phyloP scores from a whole-genome alignment of 768 basidiomycete genomes.

The Pleurotus pulmonarius region DNA sequence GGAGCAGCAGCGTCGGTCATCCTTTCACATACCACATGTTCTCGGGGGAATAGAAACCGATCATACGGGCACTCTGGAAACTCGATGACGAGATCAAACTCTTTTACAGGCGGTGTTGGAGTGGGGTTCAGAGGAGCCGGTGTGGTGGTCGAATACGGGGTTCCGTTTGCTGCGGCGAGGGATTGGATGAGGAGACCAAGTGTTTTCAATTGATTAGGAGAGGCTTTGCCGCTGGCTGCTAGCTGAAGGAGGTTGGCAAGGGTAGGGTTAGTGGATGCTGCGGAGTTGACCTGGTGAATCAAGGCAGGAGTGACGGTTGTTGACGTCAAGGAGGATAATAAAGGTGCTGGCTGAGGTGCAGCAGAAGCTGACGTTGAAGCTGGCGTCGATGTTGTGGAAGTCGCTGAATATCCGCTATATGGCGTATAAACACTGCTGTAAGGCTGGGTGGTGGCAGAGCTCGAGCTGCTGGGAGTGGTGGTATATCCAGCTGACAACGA shows the following conservation, averaged over 20 bases:
- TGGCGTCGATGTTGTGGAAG: constrained; percentile 18
- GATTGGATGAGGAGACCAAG: constrained; percentile 74
- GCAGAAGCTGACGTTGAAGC: constrained; percentile 21
- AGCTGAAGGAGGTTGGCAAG: constrained; percentile 63
- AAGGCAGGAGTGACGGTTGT: constrained; percentile 52
- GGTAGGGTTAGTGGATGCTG: constrained; percentile 64
- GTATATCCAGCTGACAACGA: constrained; percentile 7
- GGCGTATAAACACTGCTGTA: neutral
- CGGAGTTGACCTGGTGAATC: constrained; percentile 61
- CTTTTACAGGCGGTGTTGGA: constrained; percentile 34
- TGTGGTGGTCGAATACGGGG: constrained; percentile 1
- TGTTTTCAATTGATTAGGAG: constrained; percentile 60
- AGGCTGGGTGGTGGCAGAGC: constrained; percentile 13
- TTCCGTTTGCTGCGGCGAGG: constrained; percentile 32
- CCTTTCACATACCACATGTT: constrained; percentile 46
- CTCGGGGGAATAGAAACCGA: constrained; percentile 68
- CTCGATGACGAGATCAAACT: constrained; percentile 73
- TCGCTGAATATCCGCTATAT: constrained; percentile 6
- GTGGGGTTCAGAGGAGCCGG: constrained; percentile 10
- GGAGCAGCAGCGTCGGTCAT: constrained; percentile 20
- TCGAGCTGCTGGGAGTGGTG: constrained; percentile 12
- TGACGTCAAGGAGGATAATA: constrained; percentile 42
- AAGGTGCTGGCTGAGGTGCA: neutral
- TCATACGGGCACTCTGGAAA: constrained; percentile 61
- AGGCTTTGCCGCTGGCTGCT: constrained; percentile 59